These are phyloP conservation scores for Alternaria triticina DNA, from an alignment of 2,329 filamentous ascomycete genomes.

Conservation along the genomic window DNA sequence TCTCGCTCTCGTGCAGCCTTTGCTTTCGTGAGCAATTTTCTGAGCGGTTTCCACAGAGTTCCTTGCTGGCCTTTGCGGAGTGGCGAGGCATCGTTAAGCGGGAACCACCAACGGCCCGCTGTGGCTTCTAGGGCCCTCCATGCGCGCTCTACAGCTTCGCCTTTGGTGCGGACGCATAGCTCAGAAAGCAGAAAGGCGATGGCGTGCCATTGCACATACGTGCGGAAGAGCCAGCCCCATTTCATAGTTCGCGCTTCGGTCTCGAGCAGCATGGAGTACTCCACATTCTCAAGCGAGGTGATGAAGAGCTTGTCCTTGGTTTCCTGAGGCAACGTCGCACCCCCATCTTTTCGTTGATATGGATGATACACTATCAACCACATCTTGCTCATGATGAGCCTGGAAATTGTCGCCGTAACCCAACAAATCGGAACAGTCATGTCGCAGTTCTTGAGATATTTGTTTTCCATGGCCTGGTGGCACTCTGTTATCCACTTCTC, in stretches of 20 bases:
- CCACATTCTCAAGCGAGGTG: conserved; percentile 75
- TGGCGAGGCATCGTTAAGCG: conserved; percentile 30
- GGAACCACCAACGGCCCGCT: conserved; percentile 51
- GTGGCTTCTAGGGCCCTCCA: conserved; percentile 64
- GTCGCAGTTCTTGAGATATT: conserved; percentile 60
- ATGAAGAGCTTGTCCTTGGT: conserved; percentile 73
- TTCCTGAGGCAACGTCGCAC: conserved; percentile 62
- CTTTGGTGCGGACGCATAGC: conserved; percentile 63
- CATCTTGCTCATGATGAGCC: conserved; percentile 78
- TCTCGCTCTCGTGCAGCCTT: conserved; percentile 60
- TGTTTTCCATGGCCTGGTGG: conserved; percentile 55
- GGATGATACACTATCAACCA: conserved; percentile 80
- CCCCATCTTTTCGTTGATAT: conserved; percentile 66
- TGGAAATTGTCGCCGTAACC: conserved; percentile 71
- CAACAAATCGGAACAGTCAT: conserved; percentile 67
- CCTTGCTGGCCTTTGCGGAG: conserved; percentile 49
- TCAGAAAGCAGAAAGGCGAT: conserved; percentile 67
- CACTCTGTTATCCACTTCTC: conserved; percentile 59
- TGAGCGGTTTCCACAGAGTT: conserved; percentile 68
- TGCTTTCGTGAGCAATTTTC: conserved; percentile 66
- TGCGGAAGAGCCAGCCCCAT: conserved; percentile 70
- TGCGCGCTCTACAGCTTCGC: conserved; percentile 64
- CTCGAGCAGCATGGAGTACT: conserved; percentile 71
- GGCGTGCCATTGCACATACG: conserved; percentile 70
- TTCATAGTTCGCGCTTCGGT: conserved; percentile 66